phyloP scores from a whole-genome alignment of 768 basidiomycete species.

The Termitomyces sp. region DNA sequence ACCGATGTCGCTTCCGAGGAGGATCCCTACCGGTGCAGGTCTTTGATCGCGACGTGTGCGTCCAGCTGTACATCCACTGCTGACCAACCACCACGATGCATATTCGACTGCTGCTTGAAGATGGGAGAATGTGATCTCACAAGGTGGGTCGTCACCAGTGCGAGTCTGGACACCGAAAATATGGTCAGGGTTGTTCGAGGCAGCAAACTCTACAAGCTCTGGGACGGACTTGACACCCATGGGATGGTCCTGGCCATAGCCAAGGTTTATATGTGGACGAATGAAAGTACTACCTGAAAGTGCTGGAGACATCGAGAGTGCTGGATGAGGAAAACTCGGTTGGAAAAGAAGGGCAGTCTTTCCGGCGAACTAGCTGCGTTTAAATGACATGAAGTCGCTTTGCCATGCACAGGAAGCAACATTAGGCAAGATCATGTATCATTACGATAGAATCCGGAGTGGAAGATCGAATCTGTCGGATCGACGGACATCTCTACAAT shows the following conservation, averaged over 20 bases:
- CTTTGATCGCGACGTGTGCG: slow-evolving; percentile 19
- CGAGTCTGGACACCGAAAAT: slow-evolving; percentile 32
- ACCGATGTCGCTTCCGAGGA: slow-evolving; percentile 33
- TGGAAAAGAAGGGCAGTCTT: background rate
- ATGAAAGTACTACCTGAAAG: slow-evolving; percentile 25
- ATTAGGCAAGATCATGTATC: background rate
- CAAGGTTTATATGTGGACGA: slow-evolving; percentile 33
- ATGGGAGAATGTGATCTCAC: slow-evolving; percentile 30
- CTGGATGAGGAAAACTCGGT: background rate
- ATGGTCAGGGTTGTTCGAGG: slow-evolving; percentile 29
- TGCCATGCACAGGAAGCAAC: background rate
- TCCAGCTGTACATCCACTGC: slow-evolving; percentile 22
- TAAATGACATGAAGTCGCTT: slow-evolving; percentile 8
- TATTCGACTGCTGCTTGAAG: slow-evolving; percentile 28
- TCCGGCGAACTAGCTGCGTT: background rate
- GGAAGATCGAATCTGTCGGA: background rate
- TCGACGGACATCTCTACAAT: background rate
- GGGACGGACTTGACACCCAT: slow-evolving; percentile 31
- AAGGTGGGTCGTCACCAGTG: slow-evolving; percentile 20
- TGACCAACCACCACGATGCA: slow-evolving; percentile 31
- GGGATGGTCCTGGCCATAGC: slow-evolving; percentile 22
- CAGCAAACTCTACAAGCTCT: slow-evolving; percentile 34
- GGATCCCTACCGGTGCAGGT: slow-evolving; percentile 30
- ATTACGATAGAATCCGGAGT: background rate
- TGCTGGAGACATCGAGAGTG: slow-evolving; percentile 16